Evolutionary conservation across 2,329 filamentous ascomycete genomes (phyloP).

Genomic region (Colletotrichum tropicale): DNA sequence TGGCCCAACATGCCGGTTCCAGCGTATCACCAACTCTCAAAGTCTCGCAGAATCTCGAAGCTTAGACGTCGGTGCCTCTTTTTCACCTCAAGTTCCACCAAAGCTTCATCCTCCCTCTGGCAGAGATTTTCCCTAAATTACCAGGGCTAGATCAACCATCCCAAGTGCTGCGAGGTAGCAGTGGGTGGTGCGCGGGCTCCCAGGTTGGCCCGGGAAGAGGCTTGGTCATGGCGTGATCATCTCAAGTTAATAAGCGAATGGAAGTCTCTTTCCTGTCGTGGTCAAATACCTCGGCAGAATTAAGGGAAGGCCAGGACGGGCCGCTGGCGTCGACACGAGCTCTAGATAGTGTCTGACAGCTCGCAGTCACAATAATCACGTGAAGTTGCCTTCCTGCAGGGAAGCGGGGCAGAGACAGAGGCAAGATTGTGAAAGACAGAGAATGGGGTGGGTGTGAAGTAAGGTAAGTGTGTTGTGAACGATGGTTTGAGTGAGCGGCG

Average conservation of each 20-base stretch:
- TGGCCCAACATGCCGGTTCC: background rate
- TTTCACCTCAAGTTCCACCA: background rate
- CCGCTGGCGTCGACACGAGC: background rate
- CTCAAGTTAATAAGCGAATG: background rate
- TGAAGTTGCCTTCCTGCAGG: background rate
- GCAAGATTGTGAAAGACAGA: background rate
- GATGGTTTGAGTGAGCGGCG: background rate
- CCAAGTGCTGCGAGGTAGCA: background rate
- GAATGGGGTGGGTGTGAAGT: background rate
- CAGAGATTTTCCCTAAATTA: background rate
- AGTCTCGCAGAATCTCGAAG: background rate
- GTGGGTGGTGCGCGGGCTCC: background rate
- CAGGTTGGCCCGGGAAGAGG: background rate
- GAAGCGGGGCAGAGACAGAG: background rate
- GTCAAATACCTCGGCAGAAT: background rate
- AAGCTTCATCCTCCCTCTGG: background rate
- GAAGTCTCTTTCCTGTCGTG: background rate
- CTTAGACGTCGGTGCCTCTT: background rate
- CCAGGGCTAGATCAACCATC: background rate
- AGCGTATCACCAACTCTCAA: background rate
- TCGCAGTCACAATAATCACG: background rate
- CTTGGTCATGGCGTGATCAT: constrained; percentile 8
- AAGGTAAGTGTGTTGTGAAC: background rate
- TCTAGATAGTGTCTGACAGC: background rate
- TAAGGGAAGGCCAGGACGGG: background rate